A percentile compares a stretch with the other conserved stretches of the same genome.
Evolutionary conservation across 2,329 filamentous ascomycete genomes (phyloP).

Genomic region (Neonectria hederae): DNA sequence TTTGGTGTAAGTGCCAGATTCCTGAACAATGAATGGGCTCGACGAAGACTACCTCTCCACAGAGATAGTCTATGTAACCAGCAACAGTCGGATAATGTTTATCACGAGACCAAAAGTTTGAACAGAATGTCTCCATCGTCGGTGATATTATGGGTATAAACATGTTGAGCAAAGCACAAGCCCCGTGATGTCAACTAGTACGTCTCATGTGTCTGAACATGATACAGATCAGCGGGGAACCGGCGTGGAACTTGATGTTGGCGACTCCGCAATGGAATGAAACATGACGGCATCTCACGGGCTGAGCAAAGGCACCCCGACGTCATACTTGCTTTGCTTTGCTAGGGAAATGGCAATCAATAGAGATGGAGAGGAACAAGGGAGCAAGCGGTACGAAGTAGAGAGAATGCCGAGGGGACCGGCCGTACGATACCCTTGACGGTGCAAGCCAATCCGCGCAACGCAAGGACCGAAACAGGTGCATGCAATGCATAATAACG

Average conservation of each 20-base stretch:
- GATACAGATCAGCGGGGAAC: conserved; percentile 11
- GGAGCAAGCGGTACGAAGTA: not conserved
- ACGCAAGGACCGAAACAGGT: not conserved
- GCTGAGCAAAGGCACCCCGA: not conserved
- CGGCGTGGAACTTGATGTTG: conserved; percentile 12
- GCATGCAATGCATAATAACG: not conserved
- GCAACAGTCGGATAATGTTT: conserved; percentile 2
- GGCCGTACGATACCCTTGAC: not conserved
- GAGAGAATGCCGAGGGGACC: not conserved
- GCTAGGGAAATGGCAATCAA: not conserved
- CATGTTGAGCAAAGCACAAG: not conserved
- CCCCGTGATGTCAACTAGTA: conserved; percentile 15
- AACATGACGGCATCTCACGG: conserved; percentile 36
- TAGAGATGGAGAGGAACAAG: not conserved
- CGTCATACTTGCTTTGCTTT: not conserved
- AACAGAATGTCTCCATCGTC: conserved; percentile 4
- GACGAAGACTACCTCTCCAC: not conserved
- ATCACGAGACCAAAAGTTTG: conserved; percentile 1
- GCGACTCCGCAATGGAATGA: conserved; percentile 26
- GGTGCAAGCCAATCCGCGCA: not conserved
- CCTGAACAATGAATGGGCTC: not conserved
- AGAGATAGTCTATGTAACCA: not conserved
- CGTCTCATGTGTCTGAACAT: not conserved
- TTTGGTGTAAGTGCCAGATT: not conserved
- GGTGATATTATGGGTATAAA: not conserved